phyloP scores from a whole-genome alignment of 176 grass and related monocot species.

The Phyllostachys edulis region DNA sequence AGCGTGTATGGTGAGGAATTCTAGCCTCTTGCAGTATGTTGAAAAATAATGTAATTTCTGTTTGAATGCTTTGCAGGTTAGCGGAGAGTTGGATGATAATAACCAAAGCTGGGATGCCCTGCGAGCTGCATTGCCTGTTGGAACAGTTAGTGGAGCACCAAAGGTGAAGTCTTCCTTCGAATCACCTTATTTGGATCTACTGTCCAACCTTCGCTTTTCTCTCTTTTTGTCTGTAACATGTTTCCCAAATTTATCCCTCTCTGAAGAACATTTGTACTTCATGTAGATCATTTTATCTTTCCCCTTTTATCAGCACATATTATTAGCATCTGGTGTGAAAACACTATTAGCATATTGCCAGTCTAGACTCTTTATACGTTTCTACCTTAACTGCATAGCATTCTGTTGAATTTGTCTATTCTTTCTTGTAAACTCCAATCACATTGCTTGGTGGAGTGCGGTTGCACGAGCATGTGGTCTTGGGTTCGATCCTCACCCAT shows the following conservation, averaged over 20 bases:
- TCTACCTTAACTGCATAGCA: background rate
- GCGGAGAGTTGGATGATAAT: constrained; percentile 61
- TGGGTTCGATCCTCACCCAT: background rate
- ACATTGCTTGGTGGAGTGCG: background rate
- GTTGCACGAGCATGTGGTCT: background rate
- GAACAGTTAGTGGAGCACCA: constrained; percentile 91
- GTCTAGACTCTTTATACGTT: background rate
- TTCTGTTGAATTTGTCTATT: background rate
- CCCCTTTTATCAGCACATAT: background rate
- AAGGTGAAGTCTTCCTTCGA: constrained; percentile 45
- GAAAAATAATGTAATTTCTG: constrained; percentile 24
- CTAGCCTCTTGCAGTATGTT: background rate
- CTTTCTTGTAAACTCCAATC: background rate
- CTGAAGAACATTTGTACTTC: background rate
- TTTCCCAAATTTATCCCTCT: background rate
- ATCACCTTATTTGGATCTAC: constrained; percentile 16
- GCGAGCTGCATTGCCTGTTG: constrained; percentile 81
- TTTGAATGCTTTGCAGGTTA: constrained; percentile 49
- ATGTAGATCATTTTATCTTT: background rate
- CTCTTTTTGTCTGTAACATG: background rate
- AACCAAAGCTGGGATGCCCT: constrained; percentile 85
- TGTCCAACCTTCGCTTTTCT: background rate
- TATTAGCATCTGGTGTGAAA: background rate
- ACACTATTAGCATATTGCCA: background rate
- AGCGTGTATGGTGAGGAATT: background rate